phyloP scores from a whole-genome alignment of 768 basidiomycete genomes.

The Lactarius quietus region DNA sequence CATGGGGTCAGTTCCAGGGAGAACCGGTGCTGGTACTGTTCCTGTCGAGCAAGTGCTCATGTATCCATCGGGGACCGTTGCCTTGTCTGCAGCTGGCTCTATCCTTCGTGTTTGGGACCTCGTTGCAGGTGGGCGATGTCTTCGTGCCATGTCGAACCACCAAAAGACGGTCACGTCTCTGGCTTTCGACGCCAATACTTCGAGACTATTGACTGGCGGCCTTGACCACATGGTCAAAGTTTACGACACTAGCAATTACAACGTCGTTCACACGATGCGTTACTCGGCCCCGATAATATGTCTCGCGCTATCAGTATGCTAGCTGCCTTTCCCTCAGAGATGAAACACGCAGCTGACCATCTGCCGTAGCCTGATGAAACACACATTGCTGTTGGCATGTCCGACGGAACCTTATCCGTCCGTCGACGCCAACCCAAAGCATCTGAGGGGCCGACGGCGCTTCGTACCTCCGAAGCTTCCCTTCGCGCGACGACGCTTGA shows the following conservation, averaged over 20 bases:
- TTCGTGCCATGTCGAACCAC: slow-evolving; percentile 91
- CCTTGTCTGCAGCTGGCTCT: slow-evolving; percentile 83
- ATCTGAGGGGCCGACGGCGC: slow-evolving; percentile 44
- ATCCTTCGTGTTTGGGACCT: slow-evolving; percentile 96
- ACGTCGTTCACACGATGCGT: slow-evolving; percentile 97
- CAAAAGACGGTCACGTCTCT: slow-evolving; percentile 96
- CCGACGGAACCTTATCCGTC: slow-evolving; percentile 97
- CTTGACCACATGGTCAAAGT: slow-evolving; percentile 99
- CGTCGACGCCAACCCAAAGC: slow-evolving; percentile 80
- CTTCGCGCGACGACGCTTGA: slow-evolving; percentile 60
- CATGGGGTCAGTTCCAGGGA: slow-evolving; percentile 47
- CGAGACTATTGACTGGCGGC: slow-evolving; percentile 82
- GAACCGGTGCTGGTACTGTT: slow-evolving; percentile 33
- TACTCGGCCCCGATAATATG: slow-evolving; percentile 92
- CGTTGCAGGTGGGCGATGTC: slow-evolving; percentile 84
- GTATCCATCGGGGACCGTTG: slow-evolving; percentile 86
- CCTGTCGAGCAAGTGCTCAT: slow-evolving; percentile 93
- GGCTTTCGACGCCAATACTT: slow-evolving; percentile 70
- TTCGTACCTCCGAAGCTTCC: slow-evolving; percentile 36
- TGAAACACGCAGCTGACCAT: slow-evolving; percentile 16
- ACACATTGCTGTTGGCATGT: slow-evolving; percentile 95
- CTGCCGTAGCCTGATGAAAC: slow-evolving; percentile 83
- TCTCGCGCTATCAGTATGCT: slow-evolving; percentile 83
- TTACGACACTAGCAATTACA: slow-evolving; percentile 91
- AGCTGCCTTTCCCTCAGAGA: background rate